Evolutionary conservation across 2,329 filamentous ascomycete genomes (phyloP), one percentile per base, ranked within the genome.

Genomic region (Aspergillus quadrilineatus): DNA sequence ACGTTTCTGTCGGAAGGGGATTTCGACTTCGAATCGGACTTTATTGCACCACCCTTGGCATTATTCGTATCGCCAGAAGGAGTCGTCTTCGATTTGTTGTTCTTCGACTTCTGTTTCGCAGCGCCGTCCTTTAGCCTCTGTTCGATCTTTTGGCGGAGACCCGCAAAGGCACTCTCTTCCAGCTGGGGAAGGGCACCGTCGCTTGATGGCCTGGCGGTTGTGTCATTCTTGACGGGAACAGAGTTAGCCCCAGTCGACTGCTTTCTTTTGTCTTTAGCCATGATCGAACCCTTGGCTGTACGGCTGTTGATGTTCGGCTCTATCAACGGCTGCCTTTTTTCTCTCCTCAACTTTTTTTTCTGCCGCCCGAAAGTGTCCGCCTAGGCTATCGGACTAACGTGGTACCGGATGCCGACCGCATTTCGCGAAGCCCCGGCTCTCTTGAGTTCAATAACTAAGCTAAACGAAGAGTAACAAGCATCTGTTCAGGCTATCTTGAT

Each of bases 121-220:
- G 63, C 61, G 53, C 62, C 69, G 42, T 67, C 69, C 58, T 73
- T 71, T 63, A 74, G 65, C 50, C 68, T 74, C 59, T 73, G 69
- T 63, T 77, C 73, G 55, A 77, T 74, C 63, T 71, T 73, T 59
- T 74, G 68, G 59, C 74, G 74, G 53, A 77, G 66, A 51, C 70
- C 73, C 45, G 73, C 73, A 56, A 77, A 73, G 47, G 73, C 73
- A 55, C 68, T 65, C 53, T 71, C 72, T 50, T 75, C 72, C 15
- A 76, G 58, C 45, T 73, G 64, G 28, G 73, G 69, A 43, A 72
- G 29, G 41, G 62, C 63, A 42, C 67, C 67, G 17, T 63, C 67
- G n/a, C 62, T 60, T 26, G 47, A 55, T 14, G 63, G 26, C 43
- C 64, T 64, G 48, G 65, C 39, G 15, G 63, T 60, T 36, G 64